Percentiles rank a stretch among this genome's conserved stretches.
phyloP scores from a whole-genome alignment of 768 basidiomycete species.

The Boletus rubropictus region DNA sequence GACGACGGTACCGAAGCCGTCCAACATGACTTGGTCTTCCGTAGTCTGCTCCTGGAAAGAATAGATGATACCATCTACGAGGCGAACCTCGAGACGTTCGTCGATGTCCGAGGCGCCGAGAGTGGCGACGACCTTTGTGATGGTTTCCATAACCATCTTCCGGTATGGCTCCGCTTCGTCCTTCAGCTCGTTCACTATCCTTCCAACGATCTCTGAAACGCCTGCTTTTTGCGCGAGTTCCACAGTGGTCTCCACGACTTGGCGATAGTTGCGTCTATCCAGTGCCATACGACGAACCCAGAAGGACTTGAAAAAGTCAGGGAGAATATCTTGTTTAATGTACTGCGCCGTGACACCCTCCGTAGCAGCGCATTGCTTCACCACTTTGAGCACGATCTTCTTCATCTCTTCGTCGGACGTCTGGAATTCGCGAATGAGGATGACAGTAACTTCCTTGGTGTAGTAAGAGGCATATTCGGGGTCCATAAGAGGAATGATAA shows the following conservation, averaged over 20 bases:
- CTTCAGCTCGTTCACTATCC: constrained; percentile 62
- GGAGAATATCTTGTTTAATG: constrained; percentile 95
- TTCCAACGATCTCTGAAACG: constrained; percentile 91
- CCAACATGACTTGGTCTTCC: constrained; percentile 98
- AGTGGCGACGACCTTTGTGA: constrained; percentile 90
- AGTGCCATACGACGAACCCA: constrained; percentile 99
- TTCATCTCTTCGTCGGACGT: constrained; percentile 99
- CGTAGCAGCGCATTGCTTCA: constrained; percentile 97
- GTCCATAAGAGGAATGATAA: constrained; percentile 99
- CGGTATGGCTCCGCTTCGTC: constrained; percentile 70
- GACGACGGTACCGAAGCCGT: constrained; percentile 96
- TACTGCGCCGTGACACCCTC: constrained; percentile 96
- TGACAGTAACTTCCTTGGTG: constrained; percentile 95
- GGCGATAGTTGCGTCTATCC: constrained; percentile 91
- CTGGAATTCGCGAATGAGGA: constrained; percentile 97
- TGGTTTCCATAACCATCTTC: constrained; percentile 99
- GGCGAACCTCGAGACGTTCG: constrained; percentile 86
- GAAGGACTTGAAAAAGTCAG: constrained; percentile 99
- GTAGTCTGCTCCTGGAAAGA: constrained; percentile 99
- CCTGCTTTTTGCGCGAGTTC: constrained; percentile 97
- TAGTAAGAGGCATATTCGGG: constrained; percentile 99
- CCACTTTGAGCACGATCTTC: constrained; percentile 98
- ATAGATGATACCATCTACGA: constrained; percentile 98
- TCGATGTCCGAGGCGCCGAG: constrained; percentile 98
- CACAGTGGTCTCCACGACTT: constrained; percentile 97